These are phyloP conservation scores for Globisporangium emineosum DNA, from an alignment of 352 stramenopile species.

Conservation along the genomic window DNA sequence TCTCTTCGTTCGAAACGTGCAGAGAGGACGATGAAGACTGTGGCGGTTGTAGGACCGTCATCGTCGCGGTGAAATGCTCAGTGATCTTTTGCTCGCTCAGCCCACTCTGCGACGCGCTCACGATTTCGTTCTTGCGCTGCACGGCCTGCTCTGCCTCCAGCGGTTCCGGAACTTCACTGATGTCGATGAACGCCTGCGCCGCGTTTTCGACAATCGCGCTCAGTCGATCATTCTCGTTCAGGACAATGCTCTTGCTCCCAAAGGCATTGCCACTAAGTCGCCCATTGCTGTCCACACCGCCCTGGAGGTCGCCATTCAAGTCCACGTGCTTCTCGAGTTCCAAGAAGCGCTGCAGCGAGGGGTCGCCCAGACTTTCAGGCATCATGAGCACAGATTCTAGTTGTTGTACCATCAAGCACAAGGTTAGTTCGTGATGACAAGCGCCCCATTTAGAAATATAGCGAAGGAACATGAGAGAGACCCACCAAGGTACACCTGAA, in stretches of 20 bases:
- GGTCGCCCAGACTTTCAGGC: slow-evolving; percentile 72
- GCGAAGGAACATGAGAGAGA: not conserved
- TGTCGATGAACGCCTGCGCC: slow-evolving; percentile 78
- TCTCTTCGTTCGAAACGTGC: slow-evolving; percentile 30
- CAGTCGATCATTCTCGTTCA: slow-evolving; percentile 77
- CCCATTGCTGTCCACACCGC: slow-evolving; percentile 36
- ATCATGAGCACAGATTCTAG: slow-evolving; percentile 57
- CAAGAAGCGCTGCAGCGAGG: slow-evolving; percentile 73
- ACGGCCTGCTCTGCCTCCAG: slow-evolving; percentile 74
- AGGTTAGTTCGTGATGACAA: not conserved
- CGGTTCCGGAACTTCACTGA: slow-evolving; percentile 76
- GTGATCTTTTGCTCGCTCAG: slow-evolving; percentile 52
- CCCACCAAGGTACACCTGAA: slow-evolving; percentile 73
- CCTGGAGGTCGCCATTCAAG: slow-evolving; percentile 45
- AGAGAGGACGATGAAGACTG: slow-evolving; percentile 21
- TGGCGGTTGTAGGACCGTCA: slow-evolving; percentile 40
- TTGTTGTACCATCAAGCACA: not conserved
- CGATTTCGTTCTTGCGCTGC: slow-evolving; percentile 78
- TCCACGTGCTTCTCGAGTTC: slow-evolving; percentile 81
- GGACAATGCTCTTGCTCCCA: slow-evolving; percentile 43
- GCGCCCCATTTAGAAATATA: too few species aligned
- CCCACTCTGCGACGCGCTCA: slow-evolving; percentile 41
- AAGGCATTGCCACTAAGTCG: slow-evolving; percentile 40
- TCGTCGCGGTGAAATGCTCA: slow-evolving; percentile 44
- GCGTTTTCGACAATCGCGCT: slow-evolving; percentile 75